These are phyloP conservation scores for Paraphoma sp. DNA, from an alignment of 2,329 filamentous ascomycete species.

Conservation along the genomic window DNA sequence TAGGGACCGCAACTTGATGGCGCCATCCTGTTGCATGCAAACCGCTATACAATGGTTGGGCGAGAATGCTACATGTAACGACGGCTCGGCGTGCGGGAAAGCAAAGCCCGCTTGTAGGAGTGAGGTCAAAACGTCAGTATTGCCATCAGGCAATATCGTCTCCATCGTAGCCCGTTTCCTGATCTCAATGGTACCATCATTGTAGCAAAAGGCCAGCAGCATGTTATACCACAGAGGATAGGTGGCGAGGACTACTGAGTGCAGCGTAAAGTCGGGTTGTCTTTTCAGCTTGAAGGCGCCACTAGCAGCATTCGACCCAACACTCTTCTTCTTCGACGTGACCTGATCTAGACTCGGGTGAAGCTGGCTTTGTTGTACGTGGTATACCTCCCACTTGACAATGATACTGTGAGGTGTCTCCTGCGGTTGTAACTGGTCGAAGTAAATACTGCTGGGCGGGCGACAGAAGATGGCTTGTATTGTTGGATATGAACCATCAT, in stretches of 20 bases:
- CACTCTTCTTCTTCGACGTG: conserved; percentile 67
- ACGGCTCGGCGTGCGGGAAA: conserved; percentile 70
- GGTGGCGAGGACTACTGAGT: conserved; percentile 74
- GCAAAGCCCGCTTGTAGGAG: conserved; percentile 80
- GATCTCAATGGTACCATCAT: conserved; percentile 82
- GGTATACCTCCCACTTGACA: conserved; percentile 79
- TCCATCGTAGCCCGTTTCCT: conserved; percentile 77
- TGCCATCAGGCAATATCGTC: conserved; percentile 68
- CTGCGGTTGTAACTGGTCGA: conserved; percentile 61
- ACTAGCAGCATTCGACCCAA: conserved; percentile 40
- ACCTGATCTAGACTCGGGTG: conserved; percentile 82
- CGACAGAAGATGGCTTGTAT: conserved; percentile 77
- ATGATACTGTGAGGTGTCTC: conserved; percentile 76
- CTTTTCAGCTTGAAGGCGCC: conserved; percentile 56
- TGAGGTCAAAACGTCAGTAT: conserved; percentile 70
- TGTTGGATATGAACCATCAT: conserved; percentile 66
- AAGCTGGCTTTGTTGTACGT: conserved; percentile 66
- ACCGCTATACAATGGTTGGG: conserved; percentile 57
- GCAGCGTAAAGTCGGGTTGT: conserved; percentile 70
- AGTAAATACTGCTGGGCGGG: conserved; percentile 47
- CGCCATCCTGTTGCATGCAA: conserved; percentile 52
- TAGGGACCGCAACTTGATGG: conserved; percentile 50
- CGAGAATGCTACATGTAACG: conserved; percentile 54
- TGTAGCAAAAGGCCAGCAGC: conserved; percentile 74
- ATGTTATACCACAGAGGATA: conserved; percentile 74